Evolutionary conservation across 2,329 filamentous ascomycete genomes (phyloP).

Genomic region (Aaosphaeria arxii): DNA sequence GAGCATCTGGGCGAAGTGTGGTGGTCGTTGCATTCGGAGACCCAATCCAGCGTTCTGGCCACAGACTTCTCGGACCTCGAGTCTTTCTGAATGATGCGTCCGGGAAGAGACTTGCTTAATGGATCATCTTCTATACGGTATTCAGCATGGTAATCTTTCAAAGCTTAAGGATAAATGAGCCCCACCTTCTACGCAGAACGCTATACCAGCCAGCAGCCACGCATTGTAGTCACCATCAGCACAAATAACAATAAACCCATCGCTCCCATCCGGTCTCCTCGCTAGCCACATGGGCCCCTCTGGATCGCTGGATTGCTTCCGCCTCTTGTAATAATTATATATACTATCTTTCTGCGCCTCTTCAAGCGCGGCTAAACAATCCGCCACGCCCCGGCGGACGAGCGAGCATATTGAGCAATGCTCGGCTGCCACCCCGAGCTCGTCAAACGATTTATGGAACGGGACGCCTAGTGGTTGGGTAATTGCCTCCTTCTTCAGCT

Average conservation of each 20-base stretch:
- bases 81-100: neutral
- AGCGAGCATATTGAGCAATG: conserved; percentile 7
- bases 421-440: conserved; percentile 6
- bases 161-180: neutral
- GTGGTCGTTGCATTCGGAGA: neutral
- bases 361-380: conserved; percentile 5
- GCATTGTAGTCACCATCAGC: neutral
- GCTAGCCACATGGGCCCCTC: conserved; percentile 2
- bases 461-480: conserved; percentile 6
- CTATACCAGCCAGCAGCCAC: conserved; percentile 5
- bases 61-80: neutral
- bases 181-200: conserved; percentile 6
- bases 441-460: conserved; percentile 8
- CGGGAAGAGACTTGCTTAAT: neutral
- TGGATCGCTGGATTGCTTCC: neutral
- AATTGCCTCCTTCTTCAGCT: conserved; percentile 5
- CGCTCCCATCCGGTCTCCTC: conserved; percentile 1
- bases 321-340: conserved; percentile 1
- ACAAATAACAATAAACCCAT: conserved; percentile 6
- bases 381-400: conserved; percentile 2
- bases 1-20: neutral
- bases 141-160: neutral
- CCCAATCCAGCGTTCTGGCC: neutral
- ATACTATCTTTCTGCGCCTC: conserved; percentile 5
- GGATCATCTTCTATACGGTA: neutral